These are phyloP conservation scores for Colletotrichum sp. DNA, from an alignment of 2,329 filamentous ascomycete species.

Conservation along the genomic window DNA sequence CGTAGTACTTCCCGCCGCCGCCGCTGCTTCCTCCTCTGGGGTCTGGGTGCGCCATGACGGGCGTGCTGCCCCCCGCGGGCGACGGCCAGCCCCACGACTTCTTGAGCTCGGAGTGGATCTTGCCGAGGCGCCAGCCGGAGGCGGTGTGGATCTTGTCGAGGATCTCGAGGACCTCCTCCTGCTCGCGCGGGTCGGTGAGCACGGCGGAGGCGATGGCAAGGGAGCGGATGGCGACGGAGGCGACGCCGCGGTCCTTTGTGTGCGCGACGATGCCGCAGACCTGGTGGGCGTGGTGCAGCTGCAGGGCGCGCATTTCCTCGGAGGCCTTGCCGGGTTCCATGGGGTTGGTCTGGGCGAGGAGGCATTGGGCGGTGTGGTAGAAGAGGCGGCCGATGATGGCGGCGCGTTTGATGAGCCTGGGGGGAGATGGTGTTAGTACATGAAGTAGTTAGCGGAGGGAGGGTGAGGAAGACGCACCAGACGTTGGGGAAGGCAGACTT, in stretches of 20 bases:
- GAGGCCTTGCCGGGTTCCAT: slow-evolving; percentile 61
- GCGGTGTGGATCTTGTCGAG: slow-evolving; percentile 77
- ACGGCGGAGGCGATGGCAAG: slow-evolving; percentile 79
- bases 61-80: not conserved
- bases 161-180: slow-evolving; percentile 80
- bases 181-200: slow-evolving; percentile 71
- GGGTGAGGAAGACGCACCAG: slow-evolving; percentile 60
- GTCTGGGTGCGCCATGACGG: not conserved
- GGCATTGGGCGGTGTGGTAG: slow-evolving; percentile 85
- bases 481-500: slow-evolving; percentile 86
- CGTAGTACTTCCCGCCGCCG: not conserved
- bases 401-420: slow-evolving; percentile 80
- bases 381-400: slow-evolving; percentile 84
- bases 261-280: slow-evolving; percentile 91
- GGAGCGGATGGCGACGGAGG: slow-evolving; percentile 79
- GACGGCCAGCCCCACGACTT: slow-evolving; percentile 75
- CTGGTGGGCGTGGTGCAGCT: slow-evolving; percentile 78
- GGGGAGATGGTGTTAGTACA: not conserved
- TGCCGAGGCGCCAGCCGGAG: slow-evolving; percentile 79
- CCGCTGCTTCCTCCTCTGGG: slow-evolving; percentile 11
- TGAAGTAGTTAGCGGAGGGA: not conserved
- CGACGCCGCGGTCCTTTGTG: slow-evolving; percentile 79
- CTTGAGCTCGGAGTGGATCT: slow-evolving; percentile 75
- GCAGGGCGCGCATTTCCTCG: slow-evolving; percentile 72
- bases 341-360: slow-evolving; percentile 83